Evolutionary conservation across 768 basidiomycete species (phyloP), one percentile per base, ranked within the genome.

Genomic region (Trametes cubensis): DNA sequence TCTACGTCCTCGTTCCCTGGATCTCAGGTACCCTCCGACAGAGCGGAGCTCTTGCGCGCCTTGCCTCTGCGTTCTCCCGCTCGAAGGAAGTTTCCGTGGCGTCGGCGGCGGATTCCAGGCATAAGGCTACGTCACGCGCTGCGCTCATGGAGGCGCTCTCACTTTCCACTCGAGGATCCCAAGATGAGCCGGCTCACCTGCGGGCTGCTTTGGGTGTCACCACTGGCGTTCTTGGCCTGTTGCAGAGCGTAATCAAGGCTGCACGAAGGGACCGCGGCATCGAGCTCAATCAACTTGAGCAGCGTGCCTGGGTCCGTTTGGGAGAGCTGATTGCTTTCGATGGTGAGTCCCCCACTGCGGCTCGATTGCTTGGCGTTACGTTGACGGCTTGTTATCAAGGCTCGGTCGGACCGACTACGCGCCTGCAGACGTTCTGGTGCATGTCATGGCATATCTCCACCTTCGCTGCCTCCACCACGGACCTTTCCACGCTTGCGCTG

Each of bases 401-500:
- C 46, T 52, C 66, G 17, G 65, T 71, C 47, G 61, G 79, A 0
- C 62, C 73, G 47, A 61, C 73, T 13, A 75, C 81, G 8, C 81
- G 84, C 40, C 67, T 82, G 39, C 83, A 84, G 64, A 82, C 84
- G 8, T 89, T 84, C 75, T 78, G 81, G 66, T 74, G 79, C 60
- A 78, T 87, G 65, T 77, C 80, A 4, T 76, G 75, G 41, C 73
- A 75, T 57, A 72, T 78, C 26, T 76, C 79, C 7, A 71, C 76
- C 53, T 76, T 76, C 52, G 71, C 75, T 26, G 72, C 77, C 0
- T 74, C 79, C 2, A 73, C 83, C 3, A 75, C 77, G 17, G 82
- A 88, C 55, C 73, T 86, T 21, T 78, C 79, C 5, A 87, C 87
- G 0, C 78, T 87, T 26, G 82, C 88, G 0, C 75, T 90, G 20